Base-by-base conservation (phyloP, 192 early-diverging fungal genomes). In the Phycomyces blakesleeanus region DNA sequence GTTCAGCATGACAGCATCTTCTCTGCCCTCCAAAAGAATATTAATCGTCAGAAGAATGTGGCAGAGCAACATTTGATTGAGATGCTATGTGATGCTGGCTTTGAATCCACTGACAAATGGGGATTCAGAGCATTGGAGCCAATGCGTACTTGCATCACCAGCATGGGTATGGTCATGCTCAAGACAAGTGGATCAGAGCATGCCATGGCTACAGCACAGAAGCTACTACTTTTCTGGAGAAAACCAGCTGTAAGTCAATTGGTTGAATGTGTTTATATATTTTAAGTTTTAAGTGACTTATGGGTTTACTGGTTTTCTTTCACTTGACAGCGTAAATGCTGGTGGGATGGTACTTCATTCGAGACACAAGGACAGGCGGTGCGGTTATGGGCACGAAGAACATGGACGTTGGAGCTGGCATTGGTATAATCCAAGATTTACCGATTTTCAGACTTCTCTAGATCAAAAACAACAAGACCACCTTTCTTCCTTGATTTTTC, bases 11-110 rank as follows among this genome's bases (percentile, higher is more conserved):
- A 81, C 47, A 84, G 84, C 37, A 86, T 92, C 54, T 92, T 92
- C 75, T 83, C 85, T 24, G 83, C 90, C 20, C 69, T 92, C 10
- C 85, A 89, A 57, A 80, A 87, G 18, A 90, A 87, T 41, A 88
- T 90, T 72, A 84, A 87, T 60, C 82, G 80, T 52, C 78, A 82
- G 52, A 84, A 84, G 41, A 82, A 84, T 42, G 74, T 79, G 20
- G 81, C 80, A 9, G 83, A 92, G 60, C 90, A 89, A 68, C 90
- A 92, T 78, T 77, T 92, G 25, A 90, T 92, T 39, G 88, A 90
- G 61, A 88, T 92, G 85, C 80, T 92, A 27, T 90, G 89, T 63
- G 78, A 88, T 47, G 86, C 87, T 41, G 90, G 88, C 16, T 92
- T 92, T 61, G 79, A 85, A 24, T 73, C 81, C 39, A 78, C 86